Conservation (phyloP, 192 early-diverging fungal species). For the Linnemannia zychae region DNA sequence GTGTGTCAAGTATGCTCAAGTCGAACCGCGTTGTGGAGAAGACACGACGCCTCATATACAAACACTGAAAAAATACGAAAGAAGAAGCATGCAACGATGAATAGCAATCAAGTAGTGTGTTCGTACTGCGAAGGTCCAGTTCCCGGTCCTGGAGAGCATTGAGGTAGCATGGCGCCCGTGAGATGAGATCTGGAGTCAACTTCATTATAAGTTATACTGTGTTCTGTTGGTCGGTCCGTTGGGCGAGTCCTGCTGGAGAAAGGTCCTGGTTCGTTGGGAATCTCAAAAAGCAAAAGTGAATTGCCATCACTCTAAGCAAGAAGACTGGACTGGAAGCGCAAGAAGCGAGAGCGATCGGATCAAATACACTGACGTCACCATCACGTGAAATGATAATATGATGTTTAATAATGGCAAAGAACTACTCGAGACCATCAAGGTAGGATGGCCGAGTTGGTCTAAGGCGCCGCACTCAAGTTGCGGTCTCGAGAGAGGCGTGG, state of each 20-base stretch:
- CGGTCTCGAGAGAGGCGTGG: constrained; percentile 85
- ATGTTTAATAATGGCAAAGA: background rate
- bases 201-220: constrained; percentile 66
- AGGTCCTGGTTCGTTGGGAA: constrained; percentile 1
- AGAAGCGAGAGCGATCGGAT: too few relatives aligned
- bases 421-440: constrained; percentile 5
- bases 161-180: constrained; percentile 75
- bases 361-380: too few relatives aligned
- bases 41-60: background rate
- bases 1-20: too few relatives aligned
- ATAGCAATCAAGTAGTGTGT: too few relatives aligned
- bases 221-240: background rate
- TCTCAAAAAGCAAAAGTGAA: background rate
- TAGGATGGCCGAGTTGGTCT: constrained; percentile 80
- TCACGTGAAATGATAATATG: background rate
- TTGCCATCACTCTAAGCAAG: background rate
- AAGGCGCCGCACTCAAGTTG: constrained; percentile 87
- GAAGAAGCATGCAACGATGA: too few relatives aligned
- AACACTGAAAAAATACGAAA: too few relatives aligned
- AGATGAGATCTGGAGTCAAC: constrained; percentile 81
- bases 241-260: background rate
- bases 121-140: constrained; percentile 88
- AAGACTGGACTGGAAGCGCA: too few relatives aligned
- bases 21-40: background rate
- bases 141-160: constrained; percentile 93